Evolutionary conservation across 768 basidiomycete genomes (phyloP).

Genomic region (Lactifluus subvellereus): DNA sequence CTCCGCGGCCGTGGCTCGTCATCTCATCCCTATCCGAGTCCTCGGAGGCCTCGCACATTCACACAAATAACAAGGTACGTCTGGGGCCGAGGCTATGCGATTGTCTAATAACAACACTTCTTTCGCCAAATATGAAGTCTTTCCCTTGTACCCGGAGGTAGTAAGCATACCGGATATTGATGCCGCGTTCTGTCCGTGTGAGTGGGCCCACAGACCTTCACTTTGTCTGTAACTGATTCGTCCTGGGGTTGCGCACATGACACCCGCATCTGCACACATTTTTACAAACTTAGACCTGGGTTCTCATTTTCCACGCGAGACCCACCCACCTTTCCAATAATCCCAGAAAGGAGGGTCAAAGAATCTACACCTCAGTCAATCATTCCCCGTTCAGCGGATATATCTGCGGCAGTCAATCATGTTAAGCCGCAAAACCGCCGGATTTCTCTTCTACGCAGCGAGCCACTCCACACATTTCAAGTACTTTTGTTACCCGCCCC

Average conservation of each 20-base stretch:
- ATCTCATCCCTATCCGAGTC: neutral
- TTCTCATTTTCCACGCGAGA: neutral
- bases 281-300: too few species aligned
- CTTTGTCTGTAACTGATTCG: neutral
- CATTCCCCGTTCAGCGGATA: neutral
- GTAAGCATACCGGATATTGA: neutral
- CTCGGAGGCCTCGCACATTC: neutral
- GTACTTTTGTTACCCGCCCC: neutral
- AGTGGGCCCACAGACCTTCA: neutral
- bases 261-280: too few species aligned
- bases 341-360: neutral
- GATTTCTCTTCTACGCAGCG: neutral
- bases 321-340: neutral
- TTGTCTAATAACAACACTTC: neutral
- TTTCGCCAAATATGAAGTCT: neutral
- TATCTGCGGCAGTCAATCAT: conserved; percentile 7
- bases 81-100: neutral
- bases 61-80: neutral
- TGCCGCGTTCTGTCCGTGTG: neutral
- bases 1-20: neutral
- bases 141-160: neutral
- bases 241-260: too few species aligned
- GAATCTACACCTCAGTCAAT: neutral
- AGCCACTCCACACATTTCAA: neutral
- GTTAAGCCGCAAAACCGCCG: neutral